Base-by-base conservation (phyloP, 306 rosid species). In the Quercus bicolor region DNA sequence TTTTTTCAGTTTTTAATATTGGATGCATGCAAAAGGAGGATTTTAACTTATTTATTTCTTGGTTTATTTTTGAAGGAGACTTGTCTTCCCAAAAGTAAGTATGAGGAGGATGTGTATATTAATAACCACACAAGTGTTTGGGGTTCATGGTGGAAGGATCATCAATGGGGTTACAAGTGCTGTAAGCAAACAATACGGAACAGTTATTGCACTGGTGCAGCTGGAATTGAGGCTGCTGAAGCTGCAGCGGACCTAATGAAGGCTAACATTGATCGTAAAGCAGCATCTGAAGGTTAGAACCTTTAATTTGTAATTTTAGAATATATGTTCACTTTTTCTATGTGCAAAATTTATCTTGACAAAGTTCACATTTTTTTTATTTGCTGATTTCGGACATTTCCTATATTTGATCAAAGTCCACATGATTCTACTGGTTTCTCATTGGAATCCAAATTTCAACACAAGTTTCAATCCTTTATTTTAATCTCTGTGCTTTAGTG, bases 141-240 rank as follows among this genome's bases (percentile, higher is more conserved):
- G 92, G 93, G 90, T 3, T 91, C 93, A 1, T 89, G 96, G 93
- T 88, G 96, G 96, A 89, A 85, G 83, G 96, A 85, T 72, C 87
- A 88, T 68, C 93, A 89, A n/a, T 91, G 96, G 93, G 96, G 91
- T 45, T 91, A 85, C 66, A 86, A 79, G 73, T 89, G 93, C 70
- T 89, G 94, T 14, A 86, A 85, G 73, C 93, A 89, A 55, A 84
- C 87, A 4, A 74, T 86, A 48, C 71, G 80, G 10, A 91, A 87
- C 45, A 87, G 92, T 77, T 87, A 91, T 52, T 87, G 93, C 84
- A 89, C 91, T 8, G 90, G 92, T 28, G 86, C 77, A 1, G 90
- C 90, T 45, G 90, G 89, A 72, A 89, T 89, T 80, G 85, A 89
- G 79, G 92, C 89, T 24, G 88, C 88, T 54, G 87, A 88, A 65